phyloP scores from a whole-genome alignment of 345 rosid genomes.

The Citrus trifoliata region DNA sequence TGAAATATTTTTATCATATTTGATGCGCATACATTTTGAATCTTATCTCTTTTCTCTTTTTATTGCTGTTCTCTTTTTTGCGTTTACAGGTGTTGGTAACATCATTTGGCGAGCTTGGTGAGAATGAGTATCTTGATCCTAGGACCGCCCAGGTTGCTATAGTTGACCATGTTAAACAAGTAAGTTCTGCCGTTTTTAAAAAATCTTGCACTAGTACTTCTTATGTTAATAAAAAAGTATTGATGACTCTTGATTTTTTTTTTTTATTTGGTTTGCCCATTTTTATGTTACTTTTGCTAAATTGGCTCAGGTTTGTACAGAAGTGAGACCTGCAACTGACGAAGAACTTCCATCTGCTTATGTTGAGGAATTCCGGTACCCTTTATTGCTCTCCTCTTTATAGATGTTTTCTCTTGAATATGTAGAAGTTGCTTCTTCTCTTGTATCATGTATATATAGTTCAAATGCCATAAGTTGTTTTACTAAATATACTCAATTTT shows the following conservation, averaged over 20 bases:
- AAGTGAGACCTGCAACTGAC: slow-evolving; percentile 84
- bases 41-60: neutral
- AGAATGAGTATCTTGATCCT: slow-evolving; percentile 82
- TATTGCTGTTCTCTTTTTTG: neutral
- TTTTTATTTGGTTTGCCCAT: neutral
- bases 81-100: slow-evolving; percentile 64
- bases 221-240: neutral
- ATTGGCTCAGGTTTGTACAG: slow-evolving; percentile 85
- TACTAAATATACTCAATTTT: neutral
- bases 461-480: neutral
- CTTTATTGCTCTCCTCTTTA: neutral
- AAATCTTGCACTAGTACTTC: neutral
- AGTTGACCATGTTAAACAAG: slow-evolving; percentile 95
- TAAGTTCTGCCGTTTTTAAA: slow-evolving; percentile 16
- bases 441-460: neutral
- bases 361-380: slow-evolving; percentile 86
- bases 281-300: slow-evolving; percentile 40
- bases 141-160: slow-evolving; percentile 86
- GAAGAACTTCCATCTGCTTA: slow-evolving; percentile 89
- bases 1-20: too few species aligned
- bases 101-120: slow-evolving; percentile 55
- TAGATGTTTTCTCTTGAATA: neutral
- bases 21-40: neutral
- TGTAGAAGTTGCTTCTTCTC: neutral
- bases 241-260: neutral